A percentile compares a stretch with the other conserved stretches of the same genome.
Evolutionary conservation across 768 basidiomycete genomes (phyloP).

Genomic region (Kockovaella imperatae): DNA sequence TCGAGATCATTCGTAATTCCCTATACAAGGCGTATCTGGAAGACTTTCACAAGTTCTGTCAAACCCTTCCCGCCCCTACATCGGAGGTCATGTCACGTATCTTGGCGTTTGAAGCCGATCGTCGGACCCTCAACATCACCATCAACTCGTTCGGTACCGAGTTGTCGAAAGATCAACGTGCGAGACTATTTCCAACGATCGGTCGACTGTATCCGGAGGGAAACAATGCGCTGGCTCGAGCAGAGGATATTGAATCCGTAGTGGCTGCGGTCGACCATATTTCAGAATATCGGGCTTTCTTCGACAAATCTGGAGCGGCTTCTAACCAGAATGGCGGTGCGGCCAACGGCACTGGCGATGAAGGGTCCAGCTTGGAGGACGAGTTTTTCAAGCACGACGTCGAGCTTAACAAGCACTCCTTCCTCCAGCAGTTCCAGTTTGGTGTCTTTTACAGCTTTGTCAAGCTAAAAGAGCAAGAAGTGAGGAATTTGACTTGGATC

Average conservation of each 20-base stretch:
- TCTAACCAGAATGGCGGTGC: slow-evolving; percentile 26
- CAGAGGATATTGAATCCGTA: slow-evolving; percentile 92
- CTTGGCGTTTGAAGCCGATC: slow-evolving; percentile 91
- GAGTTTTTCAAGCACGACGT: slow-evolving; percentile 91
- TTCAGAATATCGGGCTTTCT: slow-evolving; percentile 83
- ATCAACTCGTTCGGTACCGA: slow-evolving; percentile 98
- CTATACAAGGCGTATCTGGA: slow-evolving; percentile 98
- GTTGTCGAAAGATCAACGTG: slow-evolving; percentile 87
- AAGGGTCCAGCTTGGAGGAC: slow-evolving; percentile 66
- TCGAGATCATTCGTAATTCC: slow-evolving; percentile 98
- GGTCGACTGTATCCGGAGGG: slow-evolving; percentile 92
- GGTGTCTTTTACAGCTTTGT: slow-evolving; percentile 76
- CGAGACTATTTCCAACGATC: slow-evolving; percentile 85
- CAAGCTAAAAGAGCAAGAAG: slow-evolving; percentile 51
- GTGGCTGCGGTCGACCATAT: slow-evolving; percentile 77
- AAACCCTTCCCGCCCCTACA: slow-evolving; percentile 73
- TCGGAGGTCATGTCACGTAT: slow-evolving; percentile 85
- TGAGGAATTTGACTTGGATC: slow-evolving; percentile 53
- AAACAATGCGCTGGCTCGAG: slow-evolving; percentile 84
- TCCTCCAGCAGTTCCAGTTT: slow-evolving; percentile 94
- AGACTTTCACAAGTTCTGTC: slow-evolving; percentile 82
- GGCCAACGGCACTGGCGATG: slow-evolving; percentile 47
- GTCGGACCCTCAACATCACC: slow-evolving; percentile 94
- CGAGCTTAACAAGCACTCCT: slow-evolving; percentile 84
- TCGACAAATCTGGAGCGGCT: slow-evolving; percentile 54